These are phyloP conservation scores for Kluyveromyces sp. DNA, from an alignment of 1,139 yeast species.

Conservation along the genomic window DNA sequence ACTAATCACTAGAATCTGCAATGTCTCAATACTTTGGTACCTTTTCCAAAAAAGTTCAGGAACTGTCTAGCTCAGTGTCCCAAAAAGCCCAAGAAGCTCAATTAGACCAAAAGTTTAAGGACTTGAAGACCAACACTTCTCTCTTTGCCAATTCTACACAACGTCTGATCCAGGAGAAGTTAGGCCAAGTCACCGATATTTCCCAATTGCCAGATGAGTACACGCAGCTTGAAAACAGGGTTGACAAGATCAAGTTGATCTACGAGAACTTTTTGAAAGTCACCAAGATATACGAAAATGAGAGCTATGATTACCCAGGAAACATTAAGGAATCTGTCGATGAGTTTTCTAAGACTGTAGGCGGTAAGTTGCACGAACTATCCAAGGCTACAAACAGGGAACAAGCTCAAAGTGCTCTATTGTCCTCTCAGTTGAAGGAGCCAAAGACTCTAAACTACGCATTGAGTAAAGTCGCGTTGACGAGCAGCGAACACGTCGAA, in stretches of 20 bases:
- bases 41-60: constrained; percentile 13
- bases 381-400: constrained; percentile 71
- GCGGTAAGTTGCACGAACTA: constrained; percentile 58
- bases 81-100: constrained; percentile 15
- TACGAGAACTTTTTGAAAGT: constrained; percentile 68
- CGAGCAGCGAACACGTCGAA: constrained; percentile 34
- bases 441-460: constrained; percentile 87
- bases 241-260: constrained; percentile 66
- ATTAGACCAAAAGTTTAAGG: constrained; percentile 26
- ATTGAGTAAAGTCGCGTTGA: constrained; percentile 64
- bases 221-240: constrained; percentile 61
- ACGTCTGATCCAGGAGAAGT: constrained; percentile 67
- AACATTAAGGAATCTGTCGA: constrained; percentile 66
- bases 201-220: constrained; percentile 83
- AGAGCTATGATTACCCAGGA: constrained; percentile 82
- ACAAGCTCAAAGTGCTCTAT: constrained; percentile 74
- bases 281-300: constrained; percentile 64
- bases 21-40: constrained; percentile 9
- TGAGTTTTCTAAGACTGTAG: constrained; percentile 63
- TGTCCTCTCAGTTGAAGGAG: constrained; percentile 51
- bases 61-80: constrained; percentile 11
- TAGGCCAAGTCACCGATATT: constrained; percentile 72
- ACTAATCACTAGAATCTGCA: background rate
- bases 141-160: constrained; percentile 79
- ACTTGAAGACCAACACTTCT: constrained; percentile 32